Base-by-base conservation (phyloP, 148 eudicot genomes). In the Mesembryanthemum crystallinum region DNA sequence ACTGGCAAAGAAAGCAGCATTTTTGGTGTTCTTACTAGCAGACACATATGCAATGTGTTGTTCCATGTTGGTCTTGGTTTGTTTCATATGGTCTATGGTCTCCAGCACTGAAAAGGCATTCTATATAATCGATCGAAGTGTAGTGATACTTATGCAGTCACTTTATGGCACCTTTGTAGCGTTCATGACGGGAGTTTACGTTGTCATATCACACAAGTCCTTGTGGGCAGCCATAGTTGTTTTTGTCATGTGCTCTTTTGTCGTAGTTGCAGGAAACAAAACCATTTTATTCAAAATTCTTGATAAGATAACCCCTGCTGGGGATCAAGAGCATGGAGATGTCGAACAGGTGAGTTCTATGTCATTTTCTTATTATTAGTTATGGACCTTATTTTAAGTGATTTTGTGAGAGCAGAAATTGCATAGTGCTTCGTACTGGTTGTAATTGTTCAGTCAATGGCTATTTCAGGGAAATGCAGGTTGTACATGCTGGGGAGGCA, bases 21-120 rank as follows among this genome's bases (percentile, higher is more conserved):
- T 47, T 47, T 47, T 47, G 12, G 52, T 47, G 52, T 47, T 47
- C 9, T 0, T 47, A 12, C 52, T 47, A 3, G 63, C 25, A n/a
- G 63, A 59, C 27, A 59, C 63, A 59, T 59, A 21, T 59, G 63
- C 63, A 59, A n/a, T 59, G 25, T 59, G 27, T 13, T 59, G 63
- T n/a, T 59, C 63, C 25, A 7, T 59, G 63, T 7, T 59, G 63
- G 27, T n/a, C 27, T 59, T 59, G 63, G 7, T 59, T 9, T 59
- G 63, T 27, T 27, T 59, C 29, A 7, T 59, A 21, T 59, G 24
- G 24, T 59, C 63, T n/a, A 59, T 59, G 63, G 25, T 20, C 6
- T 21, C 10, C 6, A 27, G n/a, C 4, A 25, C 3, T 21, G 25
- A 59, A 4, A 59, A 3, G 28, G 6, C 63, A 59, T 59, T 25